These are phyloP conservation scores for Kockiozyma suomiensis DNA, from an alignment of 805 yeast genomes.

Conservation along the genomic window DNA sequence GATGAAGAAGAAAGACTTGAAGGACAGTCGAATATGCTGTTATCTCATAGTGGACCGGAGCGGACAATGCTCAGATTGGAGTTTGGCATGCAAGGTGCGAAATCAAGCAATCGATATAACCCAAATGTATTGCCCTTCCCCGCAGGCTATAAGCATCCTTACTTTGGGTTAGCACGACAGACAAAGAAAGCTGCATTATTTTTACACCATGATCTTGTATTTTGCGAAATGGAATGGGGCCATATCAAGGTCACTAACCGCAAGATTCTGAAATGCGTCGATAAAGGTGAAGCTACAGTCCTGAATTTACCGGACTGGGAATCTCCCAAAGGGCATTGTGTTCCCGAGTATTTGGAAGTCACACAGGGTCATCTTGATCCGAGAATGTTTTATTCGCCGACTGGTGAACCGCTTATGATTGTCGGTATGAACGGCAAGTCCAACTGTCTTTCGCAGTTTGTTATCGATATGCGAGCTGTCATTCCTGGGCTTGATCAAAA, in stretches of 20 bases:
- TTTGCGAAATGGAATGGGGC: constrained; percentile 30
- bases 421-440: constrained; percentile 23
- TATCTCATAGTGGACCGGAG: constrained; percentile 9
- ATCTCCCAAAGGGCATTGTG: constrained; percentile 9
- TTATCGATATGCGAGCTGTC: constrained; percentile 25
- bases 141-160: constrained; percentile 15
- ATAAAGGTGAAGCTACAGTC: background rate
- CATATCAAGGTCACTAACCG: constrained; percentile 9
- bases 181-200: background rate
- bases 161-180: constrained; percentile 17
- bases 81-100: background rate
- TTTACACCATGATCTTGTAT: constrained; percentile 23
- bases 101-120: background rate
- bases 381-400: constrained; percentile 26
- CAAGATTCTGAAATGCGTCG: constrained; percentile 16
- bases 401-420: constrained; percentile 31
- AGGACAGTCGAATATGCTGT: constrained; percentile 8
- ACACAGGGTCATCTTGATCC: constrained; percentile 29
- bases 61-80: constrained; percentile 10
- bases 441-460: constrained; percentile 20
- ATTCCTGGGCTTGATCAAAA: constrained; percentile 18
- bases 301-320: constrained; percentile 11
- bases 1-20: background rate
- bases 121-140: constrained; percentile 26
- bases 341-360: background rate